Percentiles rank a stretch among this genome's conserved stretches.
Conservation (phyloP, 352 stramenopile species). For the Globisporangium iwayamae region DNA sequence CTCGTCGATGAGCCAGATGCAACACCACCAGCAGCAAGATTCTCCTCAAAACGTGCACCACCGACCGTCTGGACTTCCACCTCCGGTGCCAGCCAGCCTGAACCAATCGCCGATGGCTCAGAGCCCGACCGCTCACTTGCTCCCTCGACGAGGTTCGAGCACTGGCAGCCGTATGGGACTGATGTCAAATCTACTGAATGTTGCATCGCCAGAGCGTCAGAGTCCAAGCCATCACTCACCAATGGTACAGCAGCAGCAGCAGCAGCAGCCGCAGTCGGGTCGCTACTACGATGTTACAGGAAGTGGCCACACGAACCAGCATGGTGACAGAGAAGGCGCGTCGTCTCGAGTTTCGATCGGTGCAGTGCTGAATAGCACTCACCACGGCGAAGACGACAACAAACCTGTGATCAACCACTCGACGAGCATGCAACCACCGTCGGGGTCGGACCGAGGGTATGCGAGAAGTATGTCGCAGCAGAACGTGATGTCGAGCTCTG, state of each 20-base stretch:
- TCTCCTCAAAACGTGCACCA: conserved; percentile 18
- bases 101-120: conserved; percentile 26
- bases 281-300: conserved; percentile 32
- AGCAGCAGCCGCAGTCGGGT: conserved; percentile 33
- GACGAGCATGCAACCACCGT: not conserved
- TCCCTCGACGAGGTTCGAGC: conserved; percentile 34
- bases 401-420: conserved; percentile 1
- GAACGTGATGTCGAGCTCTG: conserved; percentile 8
- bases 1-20: conserved; percentile 13
- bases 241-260: conserved; percentile 45
- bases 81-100: conserved; percentile 21
- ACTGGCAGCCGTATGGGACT: conserved; percentile 57
- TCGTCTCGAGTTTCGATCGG: conserved; percentile 22
- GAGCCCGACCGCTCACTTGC: conserved; percentile 59
- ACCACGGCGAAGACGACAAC: conserved; percentile 9
- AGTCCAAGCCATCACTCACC: conserved; percentile 39
- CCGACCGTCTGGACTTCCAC: conserved; percentile 23
- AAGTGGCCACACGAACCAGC: not conserved
- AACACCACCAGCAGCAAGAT: conserved; percentile 13
- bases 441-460: conserved; percentile 1
- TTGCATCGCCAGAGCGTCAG: conserved; percentile 48
- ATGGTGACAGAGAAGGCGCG: conserved; percentile 12
- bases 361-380: conserved; percentile 14
- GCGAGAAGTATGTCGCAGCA: conserved; percentile 5
- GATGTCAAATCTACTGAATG: conserved; percentile 80